phyloP scores from a whole-genome alignment of 352 stramenopile genomes.

The Pythium biforme region DNA sequence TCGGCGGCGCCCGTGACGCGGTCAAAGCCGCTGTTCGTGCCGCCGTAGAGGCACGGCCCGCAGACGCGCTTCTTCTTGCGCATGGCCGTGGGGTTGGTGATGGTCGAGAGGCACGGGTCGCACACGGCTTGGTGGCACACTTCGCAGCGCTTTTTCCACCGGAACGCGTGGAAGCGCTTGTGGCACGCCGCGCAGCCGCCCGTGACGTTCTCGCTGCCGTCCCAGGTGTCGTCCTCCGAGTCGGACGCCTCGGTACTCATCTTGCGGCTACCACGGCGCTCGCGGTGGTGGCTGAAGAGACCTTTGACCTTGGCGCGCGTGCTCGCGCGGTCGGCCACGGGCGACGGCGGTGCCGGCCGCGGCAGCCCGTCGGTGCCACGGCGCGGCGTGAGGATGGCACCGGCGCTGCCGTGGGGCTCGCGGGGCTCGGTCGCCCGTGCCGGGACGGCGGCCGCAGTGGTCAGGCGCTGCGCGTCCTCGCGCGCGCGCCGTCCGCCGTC shows the following conservation, averaged over 20 bases:
- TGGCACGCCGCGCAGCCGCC: constrained; percentile 51
- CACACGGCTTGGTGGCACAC: constrained; percentile 57
- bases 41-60: constrained; percentile 59
- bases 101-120: constrained; percentile 59
- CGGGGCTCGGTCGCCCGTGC: not conserved
- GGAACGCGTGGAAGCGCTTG: constrained; percentile 70
- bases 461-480: constrained; percentile 29
- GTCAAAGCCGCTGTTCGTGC: constrained; percentile 31
- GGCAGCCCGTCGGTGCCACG: constrained; percentile 14
- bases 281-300: constrained; percentile 15
- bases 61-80: constrained; percentile 72
- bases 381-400: not conserved
- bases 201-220: constrained; percentile 25
- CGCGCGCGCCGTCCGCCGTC: constrained; percentile 28
- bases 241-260: constrained; percentile 16
- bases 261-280: constrained; percentile 23
- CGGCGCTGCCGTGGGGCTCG: too few species aligned
- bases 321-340: constrained; percentile 12
- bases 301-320: constrained; percentile 24
- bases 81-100: constrained; percentile 48
- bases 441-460: not conserved
- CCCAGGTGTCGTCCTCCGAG: constrained; percentile 33
- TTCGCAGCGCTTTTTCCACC: constrained; percentile 72
- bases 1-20: constrained; percentile 13
- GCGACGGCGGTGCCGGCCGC: not conserved